Conservation (phyloP, 345 rosid species). For the Punica granatum region DNA sequence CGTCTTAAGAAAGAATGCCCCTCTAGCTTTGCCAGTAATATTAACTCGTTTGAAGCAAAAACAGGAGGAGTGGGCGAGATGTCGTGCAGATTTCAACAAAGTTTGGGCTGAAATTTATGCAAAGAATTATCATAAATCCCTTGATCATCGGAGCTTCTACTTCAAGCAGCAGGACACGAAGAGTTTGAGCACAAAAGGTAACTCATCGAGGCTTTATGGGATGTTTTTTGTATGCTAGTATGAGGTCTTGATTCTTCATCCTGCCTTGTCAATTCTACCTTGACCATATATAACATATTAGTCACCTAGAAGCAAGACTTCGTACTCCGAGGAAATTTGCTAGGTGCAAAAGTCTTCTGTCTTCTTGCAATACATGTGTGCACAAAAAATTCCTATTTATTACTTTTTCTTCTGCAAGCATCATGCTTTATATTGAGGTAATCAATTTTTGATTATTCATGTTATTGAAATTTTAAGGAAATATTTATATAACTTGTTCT, state of each 20-base stretch:
- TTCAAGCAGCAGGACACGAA: slow-evolving; percentile 96
- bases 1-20: slow-evolving; percentile 69
- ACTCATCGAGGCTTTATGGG: slow-evolving; percentile 1
- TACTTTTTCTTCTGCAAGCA: not conserved
- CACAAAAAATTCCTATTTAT: not conserved
- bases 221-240: not conserved
- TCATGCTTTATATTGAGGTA: too few relatives aligned
- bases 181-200: slow-evolving; percentile 92
- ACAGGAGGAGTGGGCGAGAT: slow-evolving; percentile 93
- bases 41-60: slow-evolving; percentile 94
- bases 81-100: slow-evolving; percentile 91
- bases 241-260: not conserved
- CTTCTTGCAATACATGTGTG: not conserved
- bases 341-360: not conserved
- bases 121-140: slow-evolving; percentile 92
- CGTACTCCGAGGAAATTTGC: not conserved
- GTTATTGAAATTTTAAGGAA: not conserved
- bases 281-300: not conserved
- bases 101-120: slow-evolving; percentile 96
- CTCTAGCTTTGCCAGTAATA: slow-evolving; percentile 85
- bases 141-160: slow-evolving; percentile 96
- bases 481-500: not conserved
- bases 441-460: not conserved
- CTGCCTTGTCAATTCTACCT: not conserved
- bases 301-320: not conserved